Percentiles rank a stretch among this genome's conserved stretches.
Evolutionary conservation across 345 rosid species (phyloP).

Genomic region (Populus nigra): DNA sequence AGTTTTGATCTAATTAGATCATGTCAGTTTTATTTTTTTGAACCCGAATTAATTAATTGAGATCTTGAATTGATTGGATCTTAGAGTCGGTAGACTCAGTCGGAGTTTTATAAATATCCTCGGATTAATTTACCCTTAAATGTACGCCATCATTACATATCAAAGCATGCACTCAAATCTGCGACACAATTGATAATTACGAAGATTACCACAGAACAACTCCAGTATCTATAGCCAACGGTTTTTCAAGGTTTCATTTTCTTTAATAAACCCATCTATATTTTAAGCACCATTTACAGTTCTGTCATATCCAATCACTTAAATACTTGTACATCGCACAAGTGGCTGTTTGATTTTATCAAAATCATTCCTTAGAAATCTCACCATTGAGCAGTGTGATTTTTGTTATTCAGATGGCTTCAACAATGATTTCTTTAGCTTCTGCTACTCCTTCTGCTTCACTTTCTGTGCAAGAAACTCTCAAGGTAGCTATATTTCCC

Average conservation of each 20-base stretch:
- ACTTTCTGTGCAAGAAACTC: constrained; percentile 44
- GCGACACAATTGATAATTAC: background rate
- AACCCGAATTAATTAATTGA: too few relatives aligned
- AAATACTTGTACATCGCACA: background rate
- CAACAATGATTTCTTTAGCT: constrained; percentile 57
- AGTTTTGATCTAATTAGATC: too few relatives aligned
- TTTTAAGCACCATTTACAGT: background rate
- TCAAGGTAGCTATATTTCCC: constrained; percentile 44
- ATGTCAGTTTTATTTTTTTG: too few relatives aligned
- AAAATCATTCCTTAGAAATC: background rate
- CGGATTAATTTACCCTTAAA: too few relatives aligned
- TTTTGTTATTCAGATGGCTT: constrained; percentile 52
- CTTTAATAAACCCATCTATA: background rate
- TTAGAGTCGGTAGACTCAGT: too few relatives aligned
- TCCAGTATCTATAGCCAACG: background rate
- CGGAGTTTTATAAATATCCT: too few relatives aligned
- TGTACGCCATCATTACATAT: background rate
- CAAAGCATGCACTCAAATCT: background rate
- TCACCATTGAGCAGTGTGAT: background rate
- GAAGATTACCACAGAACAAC: background rate
- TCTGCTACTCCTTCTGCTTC: constrained; percentile 45
- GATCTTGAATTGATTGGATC: too few relatives aligned
- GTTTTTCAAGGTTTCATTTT: background rate
- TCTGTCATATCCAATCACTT: background rate
- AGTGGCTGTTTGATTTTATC: background rate